These are phyloP conservation scores for Lumnitzera littorea DNA, from an alignment of 345 rosid species.

Conservation along the genomic window DNA sequence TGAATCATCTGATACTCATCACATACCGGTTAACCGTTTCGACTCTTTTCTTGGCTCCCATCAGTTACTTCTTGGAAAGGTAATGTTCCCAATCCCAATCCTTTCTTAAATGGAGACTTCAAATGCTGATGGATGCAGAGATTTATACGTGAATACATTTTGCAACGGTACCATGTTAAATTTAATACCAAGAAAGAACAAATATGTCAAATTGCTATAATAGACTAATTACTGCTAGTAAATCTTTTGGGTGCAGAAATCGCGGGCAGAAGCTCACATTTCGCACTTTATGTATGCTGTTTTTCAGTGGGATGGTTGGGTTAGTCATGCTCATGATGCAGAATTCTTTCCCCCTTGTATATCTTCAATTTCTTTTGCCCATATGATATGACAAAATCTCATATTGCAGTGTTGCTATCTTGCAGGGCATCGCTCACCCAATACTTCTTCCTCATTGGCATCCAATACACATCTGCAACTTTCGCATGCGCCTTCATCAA, in stretches of 20 bases:
- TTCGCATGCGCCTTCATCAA: slow-evolving; percentile 51
- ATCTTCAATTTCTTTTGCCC: too few species aligned
- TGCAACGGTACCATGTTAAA: too few species aligned
- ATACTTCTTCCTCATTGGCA: slow-evolving; percentile 58
- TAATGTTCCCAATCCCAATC: slow-evolving; percentile 7
- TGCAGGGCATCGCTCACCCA: slow-evolving; percentile 66
- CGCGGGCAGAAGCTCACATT: slow-evolving; percentile 47
- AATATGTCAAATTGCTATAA: too few species aligned
- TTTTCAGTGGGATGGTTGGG: slow-evolving; percentile 70
- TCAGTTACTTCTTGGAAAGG: slow-evolving; percentile 66
- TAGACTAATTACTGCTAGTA: too few species aligned
- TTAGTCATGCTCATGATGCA: slow-evolving; percentile 14
- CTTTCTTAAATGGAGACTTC: too few species aligned
- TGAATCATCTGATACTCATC: slow-evolving; percentile 51
- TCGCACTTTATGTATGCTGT: slow-evolving; percentile 36
- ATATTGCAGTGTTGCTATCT: neutral
- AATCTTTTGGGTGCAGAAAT: slow-evolving; percentile 34
- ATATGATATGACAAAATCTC: too few species aligned
- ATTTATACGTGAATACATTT: too few species aligned
- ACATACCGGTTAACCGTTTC: slow-evolving; percentile 58
- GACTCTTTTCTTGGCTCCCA: slow-evolving; percentile 54
- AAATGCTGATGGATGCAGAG: too few species aligned
- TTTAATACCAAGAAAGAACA: neutral
- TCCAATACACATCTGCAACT: slow-evolving; percentile 63
- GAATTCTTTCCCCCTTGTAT: neutral